These are phyloP conservation scores for Zygoascus bituminiphila DNA, from an alignment of 805 yeast genomes.

Conservation along the genomic window DNA sequence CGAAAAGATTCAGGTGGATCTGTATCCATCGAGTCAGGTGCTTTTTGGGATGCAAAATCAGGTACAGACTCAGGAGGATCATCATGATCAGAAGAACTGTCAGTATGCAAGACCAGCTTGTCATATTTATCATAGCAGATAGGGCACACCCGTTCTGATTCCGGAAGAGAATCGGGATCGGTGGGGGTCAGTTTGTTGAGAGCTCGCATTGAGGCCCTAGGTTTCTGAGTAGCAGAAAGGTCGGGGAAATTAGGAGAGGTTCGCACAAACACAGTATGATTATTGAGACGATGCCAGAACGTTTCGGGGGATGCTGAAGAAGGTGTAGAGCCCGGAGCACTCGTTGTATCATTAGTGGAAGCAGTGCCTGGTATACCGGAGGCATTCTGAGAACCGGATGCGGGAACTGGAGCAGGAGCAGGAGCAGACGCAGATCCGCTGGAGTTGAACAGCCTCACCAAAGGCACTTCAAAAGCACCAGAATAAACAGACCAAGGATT, in stretches of 20 bases:
- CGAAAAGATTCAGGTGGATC: neutral
- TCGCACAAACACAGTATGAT: neutral
- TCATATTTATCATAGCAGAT: slow-evolving; percentile 35
- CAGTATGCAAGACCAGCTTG: neutral
- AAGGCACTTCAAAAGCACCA: neutral
- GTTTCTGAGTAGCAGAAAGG: slow-evolving; percentile 7
- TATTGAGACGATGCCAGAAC: neutral
- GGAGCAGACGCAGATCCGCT: neutral
- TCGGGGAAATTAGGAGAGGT: neutral
- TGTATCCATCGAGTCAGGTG: slow-evolving; percentile 17
- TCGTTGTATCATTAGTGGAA: neutral
- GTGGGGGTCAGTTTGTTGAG: slow-evolving; percentile 27
- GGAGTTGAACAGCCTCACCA: neutral
- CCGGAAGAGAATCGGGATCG: slow-evolving; percentile 24
- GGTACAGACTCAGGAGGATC: slow-evolving; percentile 3
- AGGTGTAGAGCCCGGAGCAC: neutral
- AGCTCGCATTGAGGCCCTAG: slow-evolving; percentile 23
- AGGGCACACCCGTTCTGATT: slow-evolving; percentile 31
- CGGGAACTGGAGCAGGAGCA: neutral
- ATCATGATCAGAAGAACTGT: slow-evolving; percentile 16
- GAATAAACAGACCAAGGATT: neutral
- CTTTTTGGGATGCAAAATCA: neutral
- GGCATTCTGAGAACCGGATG: no score
- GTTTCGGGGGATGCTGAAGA: neutral
- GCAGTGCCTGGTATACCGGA: no score